A percentile compares a stretch with the other conserved stretches of the same genome.
phyloP scores from a whole-genome alignment of 768 basidiomycete genomes.

The Boletus subcaerulescens region DNA sequence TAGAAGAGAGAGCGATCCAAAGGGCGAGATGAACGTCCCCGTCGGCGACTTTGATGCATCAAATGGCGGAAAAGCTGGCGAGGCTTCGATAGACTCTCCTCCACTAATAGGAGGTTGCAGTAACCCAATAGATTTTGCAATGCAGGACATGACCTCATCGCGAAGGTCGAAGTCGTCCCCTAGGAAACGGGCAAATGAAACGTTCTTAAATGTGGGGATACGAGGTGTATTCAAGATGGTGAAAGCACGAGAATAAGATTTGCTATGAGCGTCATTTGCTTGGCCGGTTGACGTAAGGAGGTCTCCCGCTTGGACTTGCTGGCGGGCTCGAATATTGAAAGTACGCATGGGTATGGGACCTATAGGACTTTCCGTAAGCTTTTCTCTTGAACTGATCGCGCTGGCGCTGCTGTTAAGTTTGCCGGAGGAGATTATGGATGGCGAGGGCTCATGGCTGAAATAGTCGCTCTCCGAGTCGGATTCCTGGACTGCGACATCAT shows the following conservation, averaged over 20 bases:
- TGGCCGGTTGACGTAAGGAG: slow-evolving; percentile 58
- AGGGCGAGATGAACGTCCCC: slow-evolving; percentile 57
- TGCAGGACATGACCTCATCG: slow-evolving; percentile 95
- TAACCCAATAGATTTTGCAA: slow-evolving; percentile 95
- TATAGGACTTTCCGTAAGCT: slow-evolving; percentile 24
- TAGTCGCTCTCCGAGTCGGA: slow-evolving; percentile 59
- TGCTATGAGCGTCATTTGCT: slow-evolving; percentile 45
- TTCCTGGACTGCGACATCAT: slow-evolving; percentile 44
- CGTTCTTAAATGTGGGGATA: slow-evolving; percentile 29
- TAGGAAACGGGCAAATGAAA: slow-evolving; percentile 27
- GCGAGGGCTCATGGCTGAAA: slow-evolving; percentile 36
- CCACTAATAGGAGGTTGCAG: slow-evolving; percentile 80
- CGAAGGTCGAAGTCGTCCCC: slow-evolving; percentile 88
- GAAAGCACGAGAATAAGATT: slow-evolving; percentile 45
- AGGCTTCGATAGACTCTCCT: slow-evolving; percentile 61
- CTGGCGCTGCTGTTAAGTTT: slow-evolving; percentile 17
- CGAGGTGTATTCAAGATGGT: slow-evolving; percentile 52
- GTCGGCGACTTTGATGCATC: slow-evolving; percentile 35
- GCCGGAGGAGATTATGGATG: slow-evolving; percentile 18
- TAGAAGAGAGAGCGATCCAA: slow-evolving; percentile 69
- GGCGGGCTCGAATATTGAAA: slow-evolving; percentile 35
- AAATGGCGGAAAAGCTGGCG: slow-evolving; percentile 56
- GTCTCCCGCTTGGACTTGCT: slow-evolving; percentile 74
- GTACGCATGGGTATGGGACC: slow-evolving; percentile 15
- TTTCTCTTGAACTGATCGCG: slow-evolving; percentile 20